A percentile compares a stretch with the other conserved stretches of the same genome.
Evolutionary conservation across 345 rosid species (phyloP).

Genomic region (Eutrema heterophyllum): DNA sequence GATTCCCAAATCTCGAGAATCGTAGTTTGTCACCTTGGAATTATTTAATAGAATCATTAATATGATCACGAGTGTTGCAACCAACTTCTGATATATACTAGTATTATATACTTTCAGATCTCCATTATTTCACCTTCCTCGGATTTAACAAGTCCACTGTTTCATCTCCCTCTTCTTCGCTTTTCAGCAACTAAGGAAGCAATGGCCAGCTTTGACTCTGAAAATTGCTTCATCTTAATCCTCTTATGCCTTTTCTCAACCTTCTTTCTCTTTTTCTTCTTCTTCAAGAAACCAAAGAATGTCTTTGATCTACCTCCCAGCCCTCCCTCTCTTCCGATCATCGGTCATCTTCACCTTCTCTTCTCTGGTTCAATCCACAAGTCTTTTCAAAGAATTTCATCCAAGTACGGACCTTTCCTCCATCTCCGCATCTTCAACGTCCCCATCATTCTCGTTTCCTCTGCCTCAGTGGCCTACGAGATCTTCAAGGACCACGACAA

Average conservation of each 20-base stretch:
- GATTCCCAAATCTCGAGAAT: background rate
- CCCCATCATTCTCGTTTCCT: background rate
- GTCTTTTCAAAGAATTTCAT: background rate
- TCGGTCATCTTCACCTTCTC: slow-evolving; percentile 1
- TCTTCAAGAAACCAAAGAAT: slow-evolving; percentile 6
- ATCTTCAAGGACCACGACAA: slow-evolving; percentile 15
- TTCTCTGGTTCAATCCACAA: background rate
- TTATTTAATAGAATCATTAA: background rate
- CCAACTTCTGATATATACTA: background rate
- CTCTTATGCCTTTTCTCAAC: background rate
- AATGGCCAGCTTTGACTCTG: background rate
- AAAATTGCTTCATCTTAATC: background rate
- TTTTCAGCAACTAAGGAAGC: background rate
- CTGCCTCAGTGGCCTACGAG: slow-evolving; percentile 8
- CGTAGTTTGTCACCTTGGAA: background rate
- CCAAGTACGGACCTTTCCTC: slow-evolving; percentile 6
- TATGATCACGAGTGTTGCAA: too few species aligned
- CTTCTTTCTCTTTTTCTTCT: background rate
- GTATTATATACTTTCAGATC: background rate
- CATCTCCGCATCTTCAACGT: slow-evolving; percentile 2
- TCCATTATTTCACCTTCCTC: background rate
- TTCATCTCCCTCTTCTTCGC: background rate
- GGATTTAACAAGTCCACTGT: background rate
- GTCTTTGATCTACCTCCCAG: background rate
- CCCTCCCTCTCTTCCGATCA: slow-evolving; percentile 3